Percentiles rank a stretch among this genome's conserved stretches.
These are phyloP conservation scores for Massospora cicadina DNA, from an alignment of 371 early-diverging fungal genomes.

Conservation along the genomic window DNA sequence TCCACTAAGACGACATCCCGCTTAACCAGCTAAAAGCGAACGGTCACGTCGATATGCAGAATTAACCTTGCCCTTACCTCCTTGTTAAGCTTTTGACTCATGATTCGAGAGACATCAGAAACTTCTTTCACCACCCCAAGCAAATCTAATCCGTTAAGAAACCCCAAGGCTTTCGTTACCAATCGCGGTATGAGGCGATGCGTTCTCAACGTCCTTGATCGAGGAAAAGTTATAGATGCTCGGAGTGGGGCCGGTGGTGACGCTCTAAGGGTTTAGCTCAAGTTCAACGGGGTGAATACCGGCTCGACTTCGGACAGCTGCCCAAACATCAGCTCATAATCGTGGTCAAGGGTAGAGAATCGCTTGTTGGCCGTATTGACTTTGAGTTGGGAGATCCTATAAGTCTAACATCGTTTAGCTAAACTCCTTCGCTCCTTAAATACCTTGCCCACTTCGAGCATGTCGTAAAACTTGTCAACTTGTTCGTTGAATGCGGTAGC, in stretches of 20 bases:
- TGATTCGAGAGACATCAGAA: constrained; percentile 36
- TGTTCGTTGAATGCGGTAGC: constrained; percentile 78
- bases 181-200: constrained; percentile 42
- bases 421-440: not conserved
- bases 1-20: constrained; percentile 78
- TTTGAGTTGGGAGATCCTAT: constrained; percentile 63
- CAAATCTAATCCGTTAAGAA: constrained; percentile 31
- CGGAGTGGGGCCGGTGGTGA: too few species aligned
- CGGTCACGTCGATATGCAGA: not conserved
- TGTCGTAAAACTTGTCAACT: constrained; percentile 48
- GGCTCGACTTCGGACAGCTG: constrained; percentile 33
- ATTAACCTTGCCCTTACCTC: too few species aligned
- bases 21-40: constrained; percentile 37
- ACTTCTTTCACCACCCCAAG: constrained; percentile 60
- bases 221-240: constrained; percentile 43
- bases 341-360: constrained; percentile 60
- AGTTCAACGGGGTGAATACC: too few species aligned
- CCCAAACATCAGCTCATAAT: constrained; percentile 80
- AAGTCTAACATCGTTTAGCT: constrained; percentile 25
- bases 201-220: constrained; percentile 34
- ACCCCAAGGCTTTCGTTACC: constrained; percentile 23
- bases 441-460: constrained; percentile 57
- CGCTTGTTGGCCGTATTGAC: constrained; percentile 77
- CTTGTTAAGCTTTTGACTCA: constrained; percentile 42
- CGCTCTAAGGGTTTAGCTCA: too few species aligned